phyloP scores from a whole-genome alignment of 2,329 filamentous ascomycete genomes.

The Trichophyton mentagrophytes region DNA sequence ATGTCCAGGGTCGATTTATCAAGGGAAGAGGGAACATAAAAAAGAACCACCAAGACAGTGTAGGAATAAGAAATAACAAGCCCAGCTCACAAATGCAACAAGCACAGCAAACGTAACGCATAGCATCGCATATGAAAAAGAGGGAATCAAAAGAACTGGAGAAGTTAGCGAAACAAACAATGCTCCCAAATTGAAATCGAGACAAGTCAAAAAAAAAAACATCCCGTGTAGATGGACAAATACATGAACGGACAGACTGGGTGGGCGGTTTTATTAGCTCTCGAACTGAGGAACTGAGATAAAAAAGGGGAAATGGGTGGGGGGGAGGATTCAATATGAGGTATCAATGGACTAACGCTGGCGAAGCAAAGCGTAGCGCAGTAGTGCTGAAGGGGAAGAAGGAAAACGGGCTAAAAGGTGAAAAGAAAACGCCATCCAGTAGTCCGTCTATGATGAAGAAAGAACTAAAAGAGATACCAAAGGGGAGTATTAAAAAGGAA shows the following conservation, averaged over 20 bases:
- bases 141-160: background rate
- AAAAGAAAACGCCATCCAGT: background rate
- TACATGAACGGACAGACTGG: background rate
- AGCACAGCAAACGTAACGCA: slow-evolving; percentile 1
- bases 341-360: background rate
- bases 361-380: background rate
- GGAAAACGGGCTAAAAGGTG: background rate
- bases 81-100: background rate
- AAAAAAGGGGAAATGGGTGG: background rate
- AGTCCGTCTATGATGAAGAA: slow-evolving; percentile 1
- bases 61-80: background rate
- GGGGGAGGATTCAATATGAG: background rate
- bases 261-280: background rate
- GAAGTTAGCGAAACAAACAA: background rate
- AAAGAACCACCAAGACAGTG: background rate
- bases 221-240: background rate
- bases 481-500: slow-evolving; percentile 2
- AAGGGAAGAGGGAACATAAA: background rate
- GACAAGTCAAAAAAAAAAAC: background rate
- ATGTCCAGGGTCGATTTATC: background rate
- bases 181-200: background rate
- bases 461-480: background rate
- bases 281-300: background rate
- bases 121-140: background rate
- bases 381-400: background rate